These are phyloP conservation scores for Pyricularia pennisetigena DNA, from an alignment of 2,329 filamentous ascomycete species.

Conservation along the genomic window DNA sequence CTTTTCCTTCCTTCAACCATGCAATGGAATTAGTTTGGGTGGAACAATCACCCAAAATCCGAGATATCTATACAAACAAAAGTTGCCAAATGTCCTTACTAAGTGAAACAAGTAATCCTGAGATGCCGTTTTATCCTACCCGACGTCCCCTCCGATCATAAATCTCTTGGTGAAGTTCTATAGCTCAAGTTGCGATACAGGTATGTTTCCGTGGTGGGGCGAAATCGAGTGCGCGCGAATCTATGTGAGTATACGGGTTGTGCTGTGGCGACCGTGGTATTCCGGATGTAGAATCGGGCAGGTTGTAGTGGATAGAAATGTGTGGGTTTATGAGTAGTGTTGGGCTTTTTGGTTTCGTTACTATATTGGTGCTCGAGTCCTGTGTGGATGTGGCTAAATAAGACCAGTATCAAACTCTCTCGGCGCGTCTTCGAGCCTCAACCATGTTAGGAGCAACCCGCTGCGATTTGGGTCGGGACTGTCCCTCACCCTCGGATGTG, in stretches of 20 bases:
- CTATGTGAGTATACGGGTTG: not conserved
- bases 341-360: not conserved
- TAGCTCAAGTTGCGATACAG: not conserved
- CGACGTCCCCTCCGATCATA: not conserved
- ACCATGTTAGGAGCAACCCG: slow-evolving; percentile 27
- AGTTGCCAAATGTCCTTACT: not conserved
- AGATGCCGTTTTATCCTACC: not conserved
- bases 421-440: slow-evolving; percentile 25
- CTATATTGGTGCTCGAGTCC: not conserved
- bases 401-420: slow-evolving; percentile 6
- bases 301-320: not conserved
- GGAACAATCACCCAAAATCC: not conserved
- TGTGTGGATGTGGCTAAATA: not conserved
- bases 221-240: not conserved
- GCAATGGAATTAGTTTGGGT: not conserved
- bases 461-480: slow-evolving; percentile 18
- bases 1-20: not conserved
- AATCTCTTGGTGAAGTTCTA: not conserved
- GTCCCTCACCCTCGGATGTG: slow-evolving; percentile 13
- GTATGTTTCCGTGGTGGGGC: not conserved
- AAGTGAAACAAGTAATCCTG: not conserved
- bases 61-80: not conserved
- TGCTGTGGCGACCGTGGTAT: not conserved
- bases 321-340: not conserved
- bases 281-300: not conserved